Evolutionary conservation across 2,329 filamentous ascomycete species (phyloP).

Genomic region (Aspergillus awamori): DNA sequence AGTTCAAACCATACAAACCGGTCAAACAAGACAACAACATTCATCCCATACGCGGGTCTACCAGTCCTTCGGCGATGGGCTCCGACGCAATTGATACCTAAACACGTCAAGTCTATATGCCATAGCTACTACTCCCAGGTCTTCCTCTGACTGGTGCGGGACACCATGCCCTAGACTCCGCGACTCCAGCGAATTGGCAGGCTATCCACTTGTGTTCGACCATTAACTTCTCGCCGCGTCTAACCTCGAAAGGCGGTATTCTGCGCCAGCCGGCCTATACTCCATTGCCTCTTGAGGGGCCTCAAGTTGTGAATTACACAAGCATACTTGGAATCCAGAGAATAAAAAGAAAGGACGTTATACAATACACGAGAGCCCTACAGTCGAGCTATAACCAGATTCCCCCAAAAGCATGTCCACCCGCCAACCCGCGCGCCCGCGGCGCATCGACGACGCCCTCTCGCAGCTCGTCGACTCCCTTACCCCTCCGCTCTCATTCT

Average conservation of each 20-base stretch:
- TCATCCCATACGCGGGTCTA: constrained; percentile 10
- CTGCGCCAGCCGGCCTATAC: background rate
- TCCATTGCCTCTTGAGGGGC: constrained; percentile 1
- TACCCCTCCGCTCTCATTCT: constrained; percentile 39
- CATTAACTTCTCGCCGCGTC: constrained; percentile 4
- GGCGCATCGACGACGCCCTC: constrained; percentile 48
- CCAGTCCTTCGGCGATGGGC: background rate
- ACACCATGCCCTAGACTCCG: constrained; percentile 12
- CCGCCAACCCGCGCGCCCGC: constrained; percentile 39
- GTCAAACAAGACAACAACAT: constrained; percentile 28
- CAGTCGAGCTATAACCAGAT: background rate
- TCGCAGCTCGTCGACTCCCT: constrained; percentile 48
- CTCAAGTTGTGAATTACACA: background rate
- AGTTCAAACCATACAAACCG: constrained; percentile 26
- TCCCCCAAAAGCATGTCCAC: constrained; percentile 29
- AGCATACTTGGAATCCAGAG: background rate
- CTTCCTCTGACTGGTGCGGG: constrained; percentile 6
- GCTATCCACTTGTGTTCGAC: background rate
- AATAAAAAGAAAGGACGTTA: too few species aligned
- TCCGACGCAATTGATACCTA: background rate
- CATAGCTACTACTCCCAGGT: background rate
- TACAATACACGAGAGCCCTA: too few species aligned
- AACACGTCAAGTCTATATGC: background rate
- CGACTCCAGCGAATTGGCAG: constrained; percentile 5
- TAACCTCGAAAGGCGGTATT: background rate